Percentiles rank a stretch among this genome's conserved stretches.
These are phyloP conservation scores for Vachellia collinsii DNA, from an alignment of 306 rosid species.

Conservation along the genomic window DNA sequence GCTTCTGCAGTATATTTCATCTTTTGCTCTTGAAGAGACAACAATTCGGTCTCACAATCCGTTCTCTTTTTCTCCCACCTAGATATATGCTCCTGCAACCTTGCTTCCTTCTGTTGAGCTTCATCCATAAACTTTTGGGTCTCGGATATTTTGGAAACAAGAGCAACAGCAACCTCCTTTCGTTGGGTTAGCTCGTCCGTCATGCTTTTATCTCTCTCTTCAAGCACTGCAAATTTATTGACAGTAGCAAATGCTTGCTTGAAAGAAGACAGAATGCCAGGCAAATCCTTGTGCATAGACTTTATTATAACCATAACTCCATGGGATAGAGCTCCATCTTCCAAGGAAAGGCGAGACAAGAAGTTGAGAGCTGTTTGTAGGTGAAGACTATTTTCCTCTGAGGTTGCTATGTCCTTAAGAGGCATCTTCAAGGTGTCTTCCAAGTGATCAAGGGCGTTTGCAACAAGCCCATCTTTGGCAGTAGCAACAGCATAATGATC, in stretches of 20 bases:
- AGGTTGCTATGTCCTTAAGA: slow-evolving; percentile 38
- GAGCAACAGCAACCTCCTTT: not conserved
- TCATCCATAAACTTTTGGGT: slow-evolving; percentile 13
- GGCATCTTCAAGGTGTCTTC: slow-evolving; percentile 33
- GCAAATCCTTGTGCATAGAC: slow-evolving; percentile 21
- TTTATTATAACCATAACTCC: slow-evolving; percentile 26
- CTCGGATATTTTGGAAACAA: not conserved
- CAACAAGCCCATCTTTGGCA: slow-evolving; percentile 4
- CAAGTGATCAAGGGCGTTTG: slow-evolving; percentile 17
- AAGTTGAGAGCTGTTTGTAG: slow-evolving; percentile 40
- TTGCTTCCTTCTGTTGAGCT: slow-evolving; percentile 17
- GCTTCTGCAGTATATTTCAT: slow-evolving; percentile 29
- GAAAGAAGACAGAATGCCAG: slow-evolving; percentile 35
- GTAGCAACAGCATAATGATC: too few species aligned
- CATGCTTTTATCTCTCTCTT: not conserved
- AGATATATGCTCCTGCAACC: not conserved
- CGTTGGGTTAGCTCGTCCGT: not conserved
- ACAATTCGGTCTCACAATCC: slow-evolving; percentile 8
- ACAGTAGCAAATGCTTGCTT: slow-evolving; percentile 22
- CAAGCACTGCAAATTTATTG: not conserved
- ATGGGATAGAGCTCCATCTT: slow-evolving; percentile 19
- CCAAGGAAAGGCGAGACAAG: slow-evolving; percentile 35
- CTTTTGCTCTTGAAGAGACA: slow-evolving; percentile 27
- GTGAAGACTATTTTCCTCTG: slow-evolving; percentile 7
- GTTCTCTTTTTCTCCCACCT: not conserved